A percentile compares a stretch with the other conserved stretches of the same genome.
These are phyloP conservation scores for Pseudocercospora crystallina DNA, from an alignment of 2,329 filamentous ascomycete genomes.

Conservation along the genomic window DNA sequence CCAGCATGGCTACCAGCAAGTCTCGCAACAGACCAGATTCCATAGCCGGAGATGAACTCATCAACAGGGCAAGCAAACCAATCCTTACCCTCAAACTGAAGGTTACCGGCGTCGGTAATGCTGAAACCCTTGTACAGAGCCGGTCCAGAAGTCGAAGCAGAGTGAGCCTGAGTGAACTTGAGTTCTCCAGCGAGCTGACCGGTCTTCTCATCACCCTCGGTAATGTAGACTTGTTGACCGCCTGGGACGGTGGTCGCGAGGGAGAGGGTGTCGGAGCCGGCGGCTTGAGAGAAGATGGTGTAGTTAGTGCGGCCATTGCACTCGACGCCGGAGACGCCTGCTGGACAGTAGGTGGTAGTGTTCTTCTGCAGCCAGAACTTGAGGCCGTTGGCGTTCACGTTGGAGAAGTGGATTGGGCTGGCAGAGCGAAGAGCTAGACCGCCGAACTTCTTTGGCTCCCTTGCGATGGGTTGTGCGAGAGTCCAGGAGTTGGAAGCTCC, in stretches of 20 bases:
- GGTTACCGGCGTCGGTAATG: conserved; percentile 5
- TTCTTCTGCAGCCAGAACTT: conserved; percentile 30
- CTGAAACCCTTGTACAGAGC: conserved; percentile 27
- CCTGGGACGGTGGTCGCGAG: conserved; percentile 31
- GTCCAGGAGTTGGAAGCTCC: conserved; percentile 9
- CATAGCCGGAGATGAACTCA: conserved; percentile 1
- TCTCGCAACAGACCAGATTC: conserved; percentile 7
- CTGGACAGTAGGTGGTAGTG: conserved; percentile 31
- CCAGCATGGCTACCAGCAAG: conserved; percentile 1
- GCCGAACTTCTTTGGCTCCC: conserved; percentile 19
- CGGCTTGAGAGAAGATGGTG: conserved; percentile 28
- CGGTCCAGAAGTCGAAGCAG: conserved; percentile 22
- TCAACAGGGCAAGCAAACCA: conserved; percentile 12
- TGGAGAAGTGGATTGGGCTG: conserved; percentile 28
- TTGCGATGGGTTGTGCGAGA: conserved; percentile 6
- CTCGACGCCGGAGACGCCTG: conserved; percentile 2
- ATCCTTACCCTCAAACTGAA: conserved; percentile 16
- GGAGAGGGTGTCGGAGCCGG: conserved; percentile 18
- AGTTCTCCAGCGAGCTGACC: conserved; percentile 25
- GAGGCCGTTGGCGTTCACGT: conserved; percentile 26
- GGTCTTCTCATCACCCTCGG: conserved; percentile 12
- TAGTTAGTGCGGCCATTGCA: conserved; percentile 7
- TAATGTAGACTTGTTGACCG: conserved; percentile 34
- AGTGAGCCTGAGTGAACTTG: conserved; percentile 32
- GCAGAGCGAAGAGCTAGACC: conserved; percentile 24